phyloP scores from a whole-genome alignment of 495 filamentous ascomycete genomes.

The Trichoderma virens region DNA sequence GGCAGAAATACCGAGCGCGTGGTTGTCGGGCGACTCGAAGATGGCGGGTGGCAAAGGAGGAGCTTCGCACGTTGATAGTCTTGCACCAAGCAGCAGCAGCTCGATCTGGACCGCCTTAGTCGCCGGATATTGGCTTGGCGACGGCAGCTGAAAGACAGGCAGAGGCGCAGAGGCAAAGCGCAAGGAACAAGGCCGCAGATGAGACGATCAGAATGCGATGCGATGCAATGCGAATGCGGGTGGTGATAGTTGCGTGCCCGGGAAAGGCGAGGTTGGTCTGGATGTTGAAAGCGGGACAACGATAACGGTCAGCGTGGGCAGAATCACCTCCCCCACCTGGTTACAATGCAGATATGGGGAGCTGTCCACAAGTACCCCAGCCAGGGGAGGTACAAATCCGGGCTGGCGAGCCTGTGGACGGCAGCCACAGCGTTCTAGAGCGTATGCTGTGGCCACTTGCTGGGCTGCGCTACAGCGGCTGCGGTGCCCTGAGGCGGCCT shows the following conservation, averaged over 20 bases:
- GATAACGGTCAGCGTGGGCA: not conserved
- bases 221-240: not conserved
- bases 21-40: not conserved
- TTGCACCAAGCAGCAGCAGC: not conserved
- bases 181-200: not conserved
- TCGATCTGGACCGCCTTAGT: not conserved
- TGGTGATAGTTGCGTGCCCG: not conserved
- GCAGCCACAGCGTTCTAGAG: too few relatives aligned
- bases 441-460: too few relatives aligned
- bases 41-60: not conserved
- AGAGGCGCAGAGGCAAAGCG: not conserved
- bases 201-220: not conserved
- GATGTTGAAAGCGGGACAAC: not conserved
- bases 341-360: too few relatives aligned
- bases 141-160: not conserved
- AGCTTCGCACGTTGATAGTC: not conserved
- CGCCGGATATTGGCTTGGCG: not conserved
- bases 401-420: not conserved
- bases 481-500: not conserved
- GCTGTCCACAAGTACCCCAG: not conserved
- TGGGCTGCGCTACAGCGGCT: not conserved
- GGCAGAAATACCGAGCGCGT: not conserved
- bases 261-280: too few relatives aligned
- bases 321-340: not conserved
- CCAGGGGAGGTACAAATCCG: not conserved